Evolutionary conservation across 2,329 filamentous ascomycete species (phyloP), one percentile per base, ranked within the genome.

Genomic region (Metarhizium album): DNA sequence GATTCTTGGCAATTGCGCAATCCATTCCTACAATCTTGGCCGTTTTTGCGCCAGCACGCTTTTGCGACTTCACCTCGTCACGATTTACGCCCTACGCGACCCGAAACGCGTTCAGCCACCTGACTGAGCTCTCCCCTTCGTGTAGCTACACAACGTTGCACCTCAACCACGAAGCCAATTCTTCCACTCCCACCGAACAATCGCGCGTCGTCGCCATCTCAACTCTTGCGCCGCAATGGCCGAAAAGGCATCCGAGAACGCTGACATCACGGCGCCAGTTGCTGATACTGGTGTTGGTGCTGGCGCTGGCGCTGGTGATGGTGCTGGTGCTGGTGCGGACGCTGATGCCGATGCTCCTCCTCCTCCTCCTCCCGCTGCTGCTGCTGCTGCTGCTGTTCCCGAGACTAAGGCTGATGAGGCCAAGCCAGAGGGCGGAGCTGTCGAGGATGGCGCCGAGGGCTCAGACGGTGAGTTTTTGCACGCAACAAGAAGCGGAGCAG

Each of bases 221-320:
- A 22, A 24, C 42, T 13, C 45, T 29, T 45, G 46, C 53, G 51
- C 58, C 29, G 61, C 60, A 59, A 72, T 72, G 69, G 66, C 69
- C 50, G 69, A 72, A 52, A 64, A 64, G 57, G 48, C 62, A 46
- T 57, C 58, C 53, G 66, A 70, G 58, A 68, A 68, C 61, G 55
- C 63, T 51, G 65, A 67, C 50, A 63, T 58, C 51, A 57, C 64
- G 47, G 57, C 68, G 52, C 58, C 67, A 45, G 60, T 58, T 49
- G 53, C 60, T 33, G 59, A 62, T 57, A 52, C 60, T 31, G 59
- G 62, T 57, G 64, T 66, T 43, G 62, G 64, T 54, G 40, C n/a
- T 43, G 58, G n/a, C n/a, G n/a, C n/a, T n/a, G n/a, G n/a, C n/a
- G n/a, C n/a, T n/a, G n/a, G n/a, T n/a, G n/a, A 60, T 47, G 59